Evolutionary conservation across 2,329 filamentous ascomycete genomes (phyloP).

Genomic region (Fusarium napiforme): DNA sequence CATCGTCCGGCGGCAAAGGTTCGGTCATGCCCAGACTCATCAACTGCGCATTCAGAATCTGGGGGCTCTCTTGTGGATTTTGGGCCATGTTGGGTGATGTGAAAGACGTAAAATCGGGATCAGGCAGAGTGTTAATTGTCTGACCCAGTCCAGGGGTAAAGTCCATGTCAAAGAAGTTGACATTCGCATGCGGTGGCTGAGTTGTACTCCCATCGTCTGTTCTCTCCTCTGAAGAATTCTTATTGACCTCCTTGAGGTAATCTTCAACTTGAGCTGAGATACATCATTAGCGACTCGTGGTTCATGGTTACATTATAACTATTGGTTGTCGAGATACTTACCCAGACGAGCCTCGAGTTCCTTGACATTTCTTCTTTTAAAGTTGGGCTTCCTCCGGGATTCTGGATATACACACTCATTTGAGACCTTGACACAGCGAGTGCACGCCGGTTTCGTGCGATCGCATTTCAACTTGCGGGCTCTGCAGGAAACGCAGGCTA

Average conservation of each 20-base stretch:
- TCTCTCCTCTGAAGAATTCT: constrained; percentile 42
- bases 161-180: constrained; percentile 17
- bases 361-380: constrained; percentile 90
- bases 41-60: constrained; percentile 56
- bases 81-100: constrained; percentile 21
- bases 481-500: constrained; percentile 86
- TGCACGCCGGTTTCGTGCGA: constrained; percentile 80
- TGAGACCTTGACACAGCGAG: constrained; percentile 78
- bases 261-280: constrained; percentile 81
- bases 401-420: constrained; percentile 90
- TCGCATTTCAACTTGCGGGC: constrained; percentile 90
- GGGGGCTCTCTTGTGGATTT: constrained; percentile 11
- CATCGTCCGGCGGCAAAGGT: constrained; percentile 78
- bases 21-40: constrained; percentile 86
- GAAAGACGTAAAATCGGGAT: constrained; percentile 27
- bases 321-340: constrained; percentile 66
- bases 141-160: constrained; percentile 11
- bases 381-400: constrained; percentile 86
- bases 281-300: constrained; percentile 14
- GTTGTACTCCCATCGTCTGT: constrained; percentile 42
- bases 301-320: constrained; percentile 31
- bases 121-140: neutral
- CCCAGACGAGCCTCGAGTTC: constrained; percentile 88
- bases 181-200: constrained; percentile 24
- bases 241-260: constrained; percentile 74